phyloP scores from a whole-genome alignment of 345 rosid species.

The Hirschfeldia incana region DNA sequence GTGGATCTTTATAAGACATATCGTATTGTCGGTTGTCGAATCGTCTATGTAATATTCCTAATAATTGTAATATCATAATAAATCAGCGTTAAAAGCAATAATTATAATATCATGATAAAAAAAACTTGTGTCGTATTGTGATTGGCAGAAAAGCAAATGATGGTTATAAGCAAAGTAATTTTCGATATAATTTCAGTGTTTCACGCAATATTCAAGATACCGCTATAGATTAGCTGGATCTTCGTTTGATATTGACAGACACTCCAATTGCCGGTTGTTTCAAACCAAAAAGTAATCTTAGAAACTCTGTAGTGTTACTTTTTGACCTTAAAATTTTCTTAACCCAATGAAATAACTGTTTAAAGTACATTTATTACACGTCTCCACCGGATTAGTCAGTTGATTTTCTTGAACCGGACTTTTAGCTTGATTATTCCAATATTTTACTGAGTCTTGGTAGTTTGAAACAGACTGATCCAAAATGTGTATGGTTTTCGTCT shows the following conservation, averaged over 20 bases:
- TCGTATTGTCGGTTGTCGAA: too few species aligned
- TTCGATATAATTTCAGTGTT: neutral
- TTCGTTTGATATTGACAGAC: constrained; percentile 10
- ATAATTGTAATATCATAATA: too few species aligned
- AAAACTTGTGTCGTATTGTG: neutral
- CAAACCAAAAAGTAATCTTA: neutral
- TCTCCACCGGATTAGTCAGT: neutral
- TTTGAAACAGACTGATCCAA: neutral
- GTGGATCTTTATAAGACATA: too few species aligned
- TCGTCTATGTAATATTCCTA: too few species aligned
- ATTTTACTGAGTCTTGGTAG: neutral
- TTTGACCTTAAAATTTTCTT: neutral
- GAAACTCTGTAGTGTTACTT: neutral
- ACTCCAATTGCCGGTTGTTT: neutral
- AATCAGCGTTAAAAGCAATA: too few species aligned
- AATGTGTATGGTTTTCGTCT: neutral
- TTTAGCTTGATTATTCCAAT: neutral
- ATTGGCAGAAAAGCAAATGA: neutral
- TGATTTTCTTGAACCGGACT: neutral
- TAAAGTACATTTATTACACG: neutral
- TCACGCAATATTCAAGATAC: constrained; percentile 8
- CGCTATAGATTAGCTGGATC: constrained; percentile 16
- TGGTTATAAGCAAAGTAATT: neutral
- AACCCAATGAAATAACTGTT: neutral
- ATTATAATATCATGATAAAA: too few species aligned